These are phyloP conservation scores for Thermomyces lanuginosus DNA, from an alignment of 2,329 filamentous ascomycete species.

Conservation along the genomic window DNA sequence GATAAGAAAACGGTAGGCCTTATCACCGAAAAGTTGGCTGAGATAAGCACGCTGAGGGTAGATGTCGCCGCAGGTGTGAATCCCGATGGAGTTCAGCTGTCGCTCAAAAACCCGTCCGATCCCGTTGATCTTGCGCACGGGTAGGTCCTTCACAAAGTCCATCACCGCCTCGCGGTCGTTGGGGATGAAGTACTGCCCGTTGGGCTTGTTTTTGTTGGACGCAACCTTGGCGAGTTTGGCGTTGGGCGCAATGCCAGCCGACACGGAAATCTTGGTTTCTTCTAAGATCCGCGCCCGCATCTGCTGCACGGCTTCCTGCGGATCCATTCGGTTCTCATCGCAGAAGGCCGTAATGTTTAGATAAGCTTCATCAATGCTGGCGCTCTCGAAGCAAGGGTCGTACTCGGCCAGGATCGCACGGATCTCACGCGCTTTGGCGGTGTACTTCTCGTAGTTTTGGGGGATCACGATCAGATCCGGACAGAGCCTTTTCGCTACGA, in stretches of 20 bases:
- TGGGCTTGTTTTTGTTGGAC: slow-evolving; percentile 90
- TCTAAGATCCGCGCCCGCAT: slow-evolving; percentile 63
- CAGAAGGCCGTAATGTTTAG: slow-evolving; percentile 89
- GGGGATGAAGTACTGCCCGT: slow-evolving; percentile 69
- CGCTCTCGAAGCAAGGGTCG: slow-evolving; percentile 78
- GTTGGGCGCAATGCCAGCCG: slow-evolving; percentile 86
- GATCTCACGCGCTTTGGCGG: slow-evolving; percentile 74
- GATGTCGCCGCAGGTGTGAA: slow-evolving; percentile 79
- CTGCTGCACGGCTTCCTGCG: slow-evolving; percentile 59
- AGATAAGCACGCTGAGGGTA: slow-evolving; percentile 60
- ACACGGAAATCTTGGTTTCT: slow-evolving; percentile 70
- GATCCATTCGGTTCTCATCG: slow-evolving; percentile 45
- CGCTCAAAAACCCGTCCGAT: slow-evolving; percentile 88
- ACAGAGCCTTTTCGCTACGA: slow-evolving; percentile 88
- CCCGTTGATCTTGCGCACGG: slow-evolving; percentile 83
- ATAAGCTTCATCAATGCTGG: slow-evolving; percentile 92
- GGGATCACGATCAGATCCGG: slow-evolving; percentile 69
- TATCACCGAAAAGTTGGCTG: slow-evolving; percentile 70
- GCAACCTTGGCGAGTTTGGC: slow-evolving; percentile 88
- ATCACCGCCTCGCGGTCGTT: slow-evolving; percentile 61
- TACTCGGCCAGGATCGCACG: slow-evolving; percentile 70
- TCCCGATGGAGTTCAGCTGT: slow-evolving; percentile 70
- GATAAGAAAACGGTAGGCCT: slow-evolving; percentile 74
- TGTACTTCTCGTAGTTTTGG: slow-evolving; percentile 82
- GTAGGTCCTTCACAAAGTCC: slow-evolving; percentile 67